Evolutionary conservation across 2,329 filamentous ascomycete genomes (phyloP).

Genomic region (Huntiella bhutanensis): DNA sequence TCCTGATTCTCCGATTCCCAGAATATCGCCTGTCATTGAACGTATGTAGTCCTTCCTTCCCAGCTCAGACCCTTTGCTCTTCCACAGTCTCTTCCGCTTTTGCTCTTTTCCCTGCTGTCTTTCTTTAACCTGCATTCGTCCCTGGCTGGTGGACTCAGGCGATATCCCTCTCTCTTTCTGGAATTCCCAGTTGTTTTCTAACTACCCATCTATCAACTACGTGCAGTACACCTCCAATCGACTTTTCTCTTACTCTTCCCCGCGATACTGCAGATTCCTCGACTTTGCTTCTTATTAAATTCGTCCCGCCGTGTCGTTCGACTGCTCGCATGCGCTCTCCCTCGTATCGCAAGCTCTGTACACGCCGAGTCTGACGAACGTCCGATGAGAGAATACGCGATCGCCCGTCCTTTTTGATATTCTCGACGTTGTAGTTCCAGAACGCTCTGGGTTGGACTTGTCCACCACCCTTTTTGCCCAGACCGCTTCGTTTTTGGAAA

Average conservation of each 20-base stretch:
- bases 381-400: conserved; percentile 2
- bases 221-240: neutral
- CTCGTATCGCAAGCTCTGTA: no score
- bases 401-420: neutral
- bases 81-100: conserved; percentile 4
- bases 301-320: neutral
- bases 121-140: conserved; percentile 3
- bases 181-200: neutral
- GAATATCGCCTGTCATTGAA: no score
- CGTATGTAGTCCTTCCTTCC: no score
- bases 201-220: neutral
- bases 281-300: conserved; percentile 1
- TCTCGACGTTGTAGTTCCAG: no score
- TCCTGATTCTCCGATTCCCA: no score
- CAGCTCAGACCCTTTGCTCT: neutral
- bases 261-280: neutral
- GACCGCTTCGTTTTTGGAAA: neutral
- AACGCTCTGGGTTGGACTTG: neutral
- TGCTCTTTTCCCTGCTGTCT: conserved; percentile 1
- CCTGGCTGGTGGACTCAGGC: neutral
- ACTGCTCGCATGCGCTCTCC: neutral
- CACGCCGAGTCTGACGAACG: neutral
- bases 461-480: neutral
- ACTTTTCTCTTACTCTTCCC: neutral
- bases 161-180: neutral